A percentile compares a stretch with the other conserved stretches of the same genome.
These are phyloP conservation scores for Didymella keratinophila DNA, from an alignment of 2,329 filamentous ascomycete species.

Conservation along the genomic window DNA sequence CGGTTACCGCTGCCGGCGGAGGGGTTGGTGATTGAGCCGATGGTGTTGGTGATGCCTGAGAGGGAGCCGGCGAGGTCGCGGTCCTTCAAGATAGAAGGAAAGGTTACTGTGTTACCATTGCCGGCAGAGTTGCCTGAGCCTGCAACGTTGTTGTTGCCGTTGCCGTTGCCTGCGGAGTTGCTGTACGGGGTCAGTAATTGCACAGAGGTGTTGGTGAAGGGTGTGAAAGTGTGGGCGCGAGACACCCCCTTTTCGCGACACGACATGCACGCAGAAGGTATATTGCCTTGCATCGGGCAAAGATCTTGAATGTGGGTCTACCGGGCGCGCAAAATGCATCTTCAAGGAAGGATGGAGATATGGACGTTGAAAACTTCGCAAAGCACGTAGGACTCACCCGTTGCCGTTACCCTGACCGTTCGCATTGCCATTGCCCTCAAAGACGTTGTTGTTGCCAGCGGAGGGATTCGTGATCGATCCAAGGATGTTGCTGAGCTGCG, in stretches of 20 bases:
- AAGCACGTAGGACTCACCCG: constrained; percentile 3
- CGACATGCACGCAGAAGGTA: too few relatives aligned
- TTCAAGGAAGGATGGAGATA: too few relatives aligned
- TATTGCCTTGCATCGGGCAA: too few relatives aligned
- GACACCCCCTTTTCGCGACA: too few relatives aligned
- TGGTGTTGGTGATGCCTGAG: not conserved
- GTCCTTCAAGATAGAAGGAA: not conserved
- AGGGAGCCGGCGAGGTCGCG: not conserved
- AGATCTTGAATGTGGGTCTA: too few relatives aligned
- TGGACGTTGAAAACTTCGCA: too few relatives aligned
- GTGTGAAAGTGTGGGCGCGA: too few relatives aligned
- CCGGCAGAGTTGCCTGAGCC: not conserved
- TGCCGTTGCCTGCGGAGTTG: not conserved
- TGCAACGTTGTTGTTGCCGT: not conserved
- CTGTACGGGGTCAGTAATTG: too few relatives aligned
- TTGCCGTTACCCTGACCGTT: constrained; percentile 9
- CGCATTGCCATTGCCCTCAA: constrained; percentile 7
- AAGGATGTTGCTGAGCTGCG: constrained; percentile 21
- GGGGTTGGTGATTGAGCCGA: not conserved
- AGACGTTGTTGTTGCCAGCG: constrained; percentile 13
- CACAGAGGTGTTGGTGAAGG: too few relatives aligned
- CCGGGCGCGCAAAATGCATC: too few relatives aligned
- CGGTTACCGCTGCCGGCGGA: not conserved
- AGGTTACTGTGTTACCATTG: not conserved
- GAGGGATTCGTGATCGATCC: constrained; percentile 20